Conservation (phyloP, 179 eudicot genomes). For the Beta lomatogona region DNA sequence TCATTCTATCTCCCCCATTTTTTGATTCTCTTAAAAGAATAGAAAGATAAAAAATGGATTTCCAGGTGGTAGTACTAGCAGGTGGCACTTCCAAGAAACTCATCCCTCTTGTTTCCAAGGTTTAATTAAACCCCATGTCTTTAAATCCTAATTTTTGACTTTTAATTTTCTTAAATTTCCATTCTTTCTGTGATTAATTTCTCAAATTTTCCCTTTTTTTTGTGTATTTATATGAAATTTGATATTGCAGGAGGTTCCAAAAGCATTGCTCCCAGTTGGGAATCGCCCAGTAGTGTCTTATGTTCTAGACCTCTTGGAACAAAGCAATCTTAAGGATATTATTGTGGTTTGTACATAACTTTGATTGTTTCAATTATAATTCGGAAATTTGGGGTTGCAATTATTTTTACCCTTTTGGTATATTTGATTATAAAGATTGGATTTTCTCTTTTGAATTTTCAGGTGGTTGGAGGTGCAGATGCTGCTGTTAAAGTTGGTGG, state of each 20-base stretch:
- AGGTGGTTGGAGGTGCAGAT: slow-evolving; percentile 95
- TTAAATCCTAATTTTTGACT: too few relatives aligned
- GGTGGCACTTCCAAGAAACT: slow-evolving; percentile 86
- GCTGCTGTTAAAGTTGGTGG: slow-evolving; percentile 70
- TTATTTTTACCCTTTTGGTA: background rate
- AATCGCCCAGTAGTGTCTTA: slow-evolving; percentile 88
- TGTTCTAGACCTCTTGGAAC: slow-evolving; percentile 84
- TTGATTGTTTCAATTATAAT: background rate
- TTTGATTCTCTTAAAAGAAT: too few relatives aligned
- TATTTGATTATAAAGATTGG: background rate
- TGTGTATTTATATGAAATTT: background rate
- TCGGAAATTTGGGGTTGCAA: background rate
- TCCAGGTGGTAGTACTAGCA: slow-evolving; percentile 95
- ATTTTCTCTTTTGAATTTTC: background rate
- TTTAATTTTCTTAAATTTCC: background rate
- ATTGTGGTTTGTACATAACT: slow-evolving; percentile 61
- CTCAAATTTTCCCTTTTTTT: background rate
- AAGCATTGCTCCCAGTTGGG: slow-evolving; percentile 91
- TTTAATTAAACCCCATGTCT: slow-evolving; percentile 14
- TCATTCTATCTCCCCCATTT: background rate
- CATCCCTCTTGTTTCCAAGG: slow-evolving; percentile 90
- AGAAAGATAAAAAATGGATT: slow-evolving; percentile 58
- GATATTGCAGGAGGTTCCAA: slow-evolving; percentile 58
- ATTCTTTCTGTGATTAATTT: background rate
- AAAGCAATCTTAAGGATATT: slow-evolving; percentile 72